Percentiles rank a stretch among this genome's conserved stretches.
Conservation (phyloP, 495 filamentous ascomycete genomes). For the Physcia stellaris region DNA sequence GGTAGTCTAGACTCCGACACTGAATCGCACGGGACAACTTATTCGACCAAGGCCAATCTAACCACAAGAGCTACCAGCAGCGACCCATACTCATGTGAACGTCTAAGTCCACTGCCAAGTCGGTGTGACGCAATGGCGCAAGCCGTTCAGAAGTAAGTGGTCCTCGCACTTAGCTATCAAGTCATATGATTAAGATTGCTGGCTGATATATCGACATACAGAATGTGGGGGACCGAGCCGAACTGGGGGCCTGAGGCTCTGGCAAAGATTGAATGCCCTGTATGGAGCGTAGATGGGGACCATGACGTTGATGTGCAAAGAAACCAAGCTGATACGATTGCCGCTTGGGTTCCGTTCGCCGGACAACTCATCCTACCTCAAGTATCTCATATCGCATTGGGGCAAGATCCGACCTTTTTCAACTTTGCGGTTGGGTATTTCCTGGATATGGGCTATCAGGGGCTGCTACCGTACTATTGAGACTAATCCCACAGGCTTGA, state of each 20-base stretch:
- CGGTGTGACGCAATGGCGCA: background rate
- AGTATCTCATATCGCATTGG: background rate
- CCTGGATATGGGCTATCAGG: constrained; percentile 1
- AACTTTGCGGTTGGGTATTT: constrained; percentile 2
- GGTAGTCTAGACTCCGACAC: background rate
- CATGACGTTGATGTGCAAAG: constrained; percentile 2
- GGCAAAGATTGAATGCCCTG: background rate
- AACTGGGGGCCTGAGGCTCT: constrained; percentile 2
- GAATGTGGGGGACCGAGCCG: constrained; percentile 1
- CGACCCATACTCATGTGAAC: background rate
- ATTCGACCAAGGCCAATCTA: background rate
- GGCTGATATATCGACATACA: too few species aligned
- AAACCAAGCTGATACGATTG: constrained; percentile 3
- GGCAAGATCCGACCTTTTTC: background rate
- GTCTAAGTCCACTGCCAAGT: background rate
- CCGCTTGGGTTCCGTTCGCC: background rate
- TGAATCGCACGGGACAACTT: background rate
- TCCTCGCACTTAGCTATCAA: too few species aligned
- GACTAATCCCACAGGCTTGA: too few species aligned
- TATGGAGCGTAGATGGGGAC: constrained; percentile 4
- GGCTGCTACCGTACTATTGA: background rate
- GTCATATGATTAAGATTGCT: too few species aligned
- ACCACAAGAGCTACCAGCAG: background rate
- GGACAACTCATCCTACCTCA: constrained; percentile 2
- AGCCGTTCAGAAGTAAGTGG: background rate